Base-by-base conservation (phyloP, 2,329 filamentous ascomycete genomes). In the Colletotrichum somersetense region DNA sequence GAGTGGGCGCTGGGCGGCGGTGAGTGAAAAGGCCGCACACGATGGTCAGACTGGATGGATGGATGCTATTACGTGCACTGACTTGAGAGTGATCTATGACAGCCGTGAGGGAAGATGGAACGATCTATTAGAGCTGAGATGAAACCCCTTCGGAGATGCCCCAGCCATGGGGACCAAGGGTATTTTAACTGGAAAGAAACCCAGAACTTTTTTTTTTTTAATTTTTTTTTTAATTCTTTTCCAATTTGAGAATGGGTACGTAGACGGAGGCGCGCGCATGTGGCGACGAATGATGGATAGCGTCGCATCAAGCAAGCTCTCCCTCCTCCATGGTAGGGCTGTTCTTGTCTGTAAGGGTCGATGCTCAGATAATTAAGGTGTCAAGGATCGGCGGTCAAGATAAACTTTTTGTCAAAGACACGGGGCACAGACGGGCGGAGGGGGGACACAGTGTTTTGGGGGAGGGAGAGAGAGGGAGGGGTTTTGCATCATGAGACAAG, bases 361-460 rank as follows among this genome's bases (percentile, higher is more conserved):
- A 48, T 10, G 16, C 16, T 48, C n/a, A n/a, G 2, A 23, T 35
- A 50, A 62, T 30, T 20, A 62, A 42, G 42, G 61, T 55, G 57
- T 62, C 57, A 59, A 59, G 53, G 69, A 64, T 64, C 66, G 59
- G 69, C 59, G 69, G 69, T 69, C 66, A 59, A 64, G 69, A 56
- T 69, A 69, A 59, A 44, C 53, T 63, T 72, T 63, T 69, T 46
- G 69, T 53, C 8, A 3, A 64, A 38, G 58, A 62, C 33, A 58
- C 33, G 35, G 52, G 52, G 35, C 53, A 58, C 52, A 12, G 42
- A 30, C 61, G 16, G 23, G 14, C 5, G 11, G 14, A 11, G 1
- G 6, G 2, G n/a, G 30, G 4, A 30, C 30, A 30, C 30, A 30
- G 4, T 30, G 30, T 30, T 30, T 30, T 30, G 30, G 30, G 30